phyloP scores from a whole-genome alignment of 345 rosid genomes.

The Aquilaria malaccensis region DNA sequence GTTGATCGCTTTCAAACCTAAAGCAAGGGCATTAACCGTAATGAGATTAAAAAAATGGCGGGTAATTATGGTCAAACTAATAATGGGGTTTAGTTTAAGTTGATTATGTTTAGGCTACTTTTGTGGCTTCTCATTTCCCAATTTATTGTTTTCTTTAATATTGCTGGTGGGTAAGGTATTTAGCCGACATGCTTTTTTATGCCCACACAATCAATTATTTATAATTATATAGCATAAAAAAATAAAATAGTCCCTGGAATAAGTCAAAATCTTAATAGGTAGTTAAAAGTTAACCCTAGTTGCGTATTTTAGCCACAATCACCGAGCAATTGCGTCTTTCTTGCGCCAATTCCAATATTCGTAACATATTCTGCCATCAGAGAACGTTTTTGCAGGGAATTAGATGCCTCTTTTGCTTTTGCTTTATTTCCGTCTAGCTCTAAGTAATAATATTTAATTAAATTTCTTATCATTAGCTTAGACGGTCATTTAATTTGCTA shows the following conservation, averaged over 20 bases:
- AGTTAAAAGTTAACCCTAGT: not conserved
- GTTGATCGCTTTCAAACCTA: not conserved
- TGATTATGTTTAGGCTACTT: conserved; percentile 16
- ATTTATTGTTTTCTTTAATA: not conserved
- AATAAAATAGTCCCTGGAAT: not conserved
- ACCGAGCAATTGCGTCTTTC: conserved; percentile 12
- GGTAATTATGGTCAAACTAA: conserved; percentile 23
- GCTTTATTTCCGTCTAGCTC: no score
- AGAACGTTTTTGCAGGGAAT: no score
- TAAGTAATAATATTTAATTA: no score
- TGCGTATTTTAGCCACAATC: conserved; percentile 9
- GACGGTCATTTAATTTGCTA: no score
- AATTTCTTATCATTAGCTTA: no score
- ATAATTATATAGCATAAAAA: not conserved
- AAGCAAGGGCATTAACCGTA: not conserved
- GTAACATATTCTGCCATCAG: no score
- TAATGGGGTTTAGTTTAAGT: conserved; percentile 15
- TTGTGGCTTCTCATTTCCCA: not conserved
- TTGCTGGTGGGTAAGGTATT: conserved; percentile 29
- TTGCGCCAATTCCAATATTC: not conserved
- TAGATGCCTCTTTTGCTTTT: no score
- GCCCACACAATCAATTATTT: conserved; percentile 11
- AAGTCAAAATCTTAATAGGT: conserved; percentile 11
- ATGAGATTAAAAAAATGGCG: not conserved
- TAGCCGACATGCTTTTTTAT: conserved; percentile 30